These are phyloP conservation scores for Colletotrichum godetiae DNA, from an alignment of 2,329 filamentous ascomycete genomes.

Conservation along the genomic window DNA sequence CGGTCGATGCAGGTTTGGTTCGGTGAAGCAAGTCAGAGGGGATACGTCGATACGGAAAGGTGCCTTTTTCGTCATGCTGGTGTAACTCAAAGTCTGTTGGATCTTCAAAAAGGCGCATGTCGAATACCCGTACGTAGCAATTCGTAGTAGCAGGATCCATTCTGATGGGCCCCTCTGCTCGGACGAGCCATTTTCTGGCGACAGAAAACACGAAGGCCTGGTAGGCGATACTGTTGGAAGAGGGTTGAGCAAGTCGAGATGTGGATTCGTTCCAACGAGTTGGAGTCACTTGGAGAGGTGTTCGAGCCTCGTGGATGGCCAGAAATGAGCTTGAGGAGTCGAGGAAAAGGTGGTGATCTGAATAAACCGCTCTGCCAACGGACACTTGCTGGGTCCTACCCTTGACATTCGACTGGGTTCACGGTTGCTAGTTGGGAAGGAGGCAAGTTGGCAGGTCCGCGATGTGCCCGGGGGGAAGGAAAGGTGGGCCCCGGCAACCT, in stretches of 20 bases:
- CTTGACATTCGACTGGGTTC: constrained; percentile 8
- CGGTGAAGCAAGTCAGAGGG: not conserved
- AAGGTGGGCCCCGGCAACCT: not conserved
- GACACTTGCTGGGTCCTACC: constrained; percentile 11
- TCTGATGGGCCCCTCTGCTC: constrained; percentile 23
- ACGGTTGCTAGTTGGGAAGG: constrained; percentile 3
- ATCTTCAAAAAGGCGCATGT: constrained; percentile 20
- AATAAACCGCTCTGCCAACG: constrained; percentile 1
- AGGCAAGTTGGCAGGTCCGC: constrained; percentile 7
- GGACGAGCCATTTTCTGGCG: constrained; percentile 36
- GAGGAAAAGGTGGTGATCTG: constrained; percentile 18
- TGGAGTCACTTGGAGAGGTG: not conserved
- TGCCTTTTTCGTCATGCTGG: not conserved
- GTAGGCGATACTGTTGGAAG: not conserved
- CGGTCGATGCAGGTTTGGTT: constrained; percentile 3
- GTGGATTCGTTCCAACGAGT: constrained; percentile 20
- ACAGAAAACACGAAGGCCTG: constrained; percentile 7
- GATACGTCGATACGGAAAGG: not conserved
- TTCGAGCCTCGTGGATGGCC: constrained; percentile 20
- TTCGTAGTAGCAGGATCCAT: constrained; percentile 11
- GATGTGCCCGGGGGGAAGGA: not conserved
- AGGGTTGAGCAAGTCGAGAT: not conserved
- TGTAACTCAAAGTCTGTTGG: constrained; percentile 21
- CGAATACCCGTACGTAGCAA: too few species aligned
- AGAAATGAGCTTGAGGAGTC: constrained; percentile 8